Base-by-base conservation (phyloP, 2,329 filamentous ascomycete genomes). In the Myriosclerotinia curreyana region DNA sequence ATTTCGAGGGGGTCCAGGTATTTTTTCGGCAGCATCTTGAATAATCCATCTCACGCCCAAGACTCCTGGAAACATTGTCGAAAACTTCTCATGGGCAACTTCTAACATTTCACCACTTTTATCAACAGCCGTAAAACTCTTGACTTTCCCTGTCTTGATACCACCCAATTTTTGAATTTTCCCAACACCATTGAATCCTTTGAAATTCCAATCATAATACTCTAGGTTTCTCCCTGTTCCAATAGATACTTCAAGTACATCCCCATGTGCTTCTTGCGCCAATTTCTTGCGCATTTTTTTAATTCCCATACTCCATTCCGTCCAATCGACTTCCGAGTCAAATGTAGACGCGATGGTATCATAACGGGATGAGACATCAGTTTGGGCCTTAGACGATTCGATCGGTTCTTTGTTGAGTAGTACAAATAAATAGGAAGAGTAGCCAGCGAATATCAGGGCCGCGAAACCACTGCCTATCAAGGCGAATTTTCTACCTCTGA, bases 181-280 rank as follows among this genome's bases (percentile, higher is more conserved):
- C 1, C 69, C 69, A 6, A 71, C 68, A 1, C 66, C 67, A 40
- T 69, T 64, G 34, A 66, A 66, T 2, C 71, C 70, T 46, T 69
- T 67, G 54, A 72, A 71, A 65, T 76, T 77, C 84, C 84, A 88
- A 70, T 82, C 77, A 72, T 87, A 87, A 73, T 81, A 84, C 48
- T 79, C 77, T 20, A 87, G 71, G 70, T 88, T 88, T 15, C 86
- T 79, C 4, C 86, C 86, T 3, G 85, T 86, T 22, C 86, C 86
- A 64, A 87, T 80, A 22, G 84, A 85, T 15, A 88, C 78, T 74
- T 88, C 86, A 40, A 87, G 79, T 15, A 88, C 85, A 72, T 86
- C 77, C 2, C 86, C 86, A 0, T 72, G 73, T 7, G 82, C 84
- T 40, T 75, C 73, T 15, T 74, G 71, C 1, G 81, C 81, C 34